Evolutionary conservation across 805 yeast species (phyloP).

Genomic region (Wickerhamomyces xylosicus): DNA sequence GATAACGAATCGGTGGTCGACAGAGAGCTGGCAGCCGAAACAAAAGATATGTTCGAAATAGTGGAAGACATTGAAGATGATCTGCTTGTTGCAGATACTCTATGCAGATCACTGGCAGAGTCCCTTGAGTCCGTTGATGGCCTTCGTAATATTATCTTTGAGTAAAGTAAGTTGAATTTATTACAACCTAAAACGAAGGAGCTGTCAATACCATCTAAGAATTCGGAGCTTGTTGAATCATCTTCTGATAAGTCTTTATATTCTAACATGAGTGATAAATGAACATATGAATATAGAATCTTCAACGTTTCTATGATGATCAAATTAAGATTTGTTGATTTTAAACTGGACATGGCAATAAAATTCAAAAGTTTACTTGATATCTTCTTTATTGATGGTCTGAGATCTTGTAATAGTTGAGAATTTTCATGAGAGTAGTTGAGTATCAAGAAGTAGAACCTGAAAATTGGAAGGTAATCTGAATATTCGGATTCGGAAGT

Average conservation of each 20-base stretch:
- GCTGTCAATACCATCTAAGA: conserved; percentile 15
- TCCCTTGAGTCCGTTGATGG: conserved; percentile 6
- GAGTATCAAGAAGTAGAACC: conserved; percentile 15
- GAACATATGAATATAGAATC: conserved; percentile 16
- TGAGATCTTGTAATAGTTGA: conserved; percentile 5
- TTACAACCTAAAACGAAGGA: conserved; percentile 19
- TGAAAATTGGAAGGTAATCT: conserved; percentile 17
- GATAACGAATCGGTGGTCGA: background rate
- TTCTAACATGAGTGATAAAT: conserved; percentile 1
- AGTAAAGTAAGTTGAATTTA: conserved; percentile 16
- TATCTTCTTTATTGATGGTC: conserved; percentile 11
- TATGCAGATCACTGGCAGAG: background rate
- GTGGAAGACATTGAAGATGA: background rate
- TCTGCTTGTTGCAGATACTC: background rate
- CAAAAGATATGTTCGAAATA: background rate
- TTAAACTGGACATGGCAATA: conserved; percentile 14
- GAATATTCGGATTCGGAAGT: conserved; percentile 16
- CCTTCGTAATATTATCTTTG: conserved; percentile 4
- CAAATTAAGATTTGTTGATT: conserved; percentile 12
- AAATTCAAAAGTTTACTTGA: conserved; percentile 17
- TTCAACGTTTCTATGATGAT: conserved; percentile 19
- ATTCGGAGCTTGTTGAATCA: conserved; percentile 12
- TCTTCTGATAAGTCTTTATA: background rate
- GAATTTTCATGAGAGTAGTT: conserved; percentile 6
- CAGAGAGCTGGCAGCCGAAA: background rate